Conservation (phyloP, 2,329 filamentous ascomycete species). For the Arthrobotrys musiformis region DNA sequence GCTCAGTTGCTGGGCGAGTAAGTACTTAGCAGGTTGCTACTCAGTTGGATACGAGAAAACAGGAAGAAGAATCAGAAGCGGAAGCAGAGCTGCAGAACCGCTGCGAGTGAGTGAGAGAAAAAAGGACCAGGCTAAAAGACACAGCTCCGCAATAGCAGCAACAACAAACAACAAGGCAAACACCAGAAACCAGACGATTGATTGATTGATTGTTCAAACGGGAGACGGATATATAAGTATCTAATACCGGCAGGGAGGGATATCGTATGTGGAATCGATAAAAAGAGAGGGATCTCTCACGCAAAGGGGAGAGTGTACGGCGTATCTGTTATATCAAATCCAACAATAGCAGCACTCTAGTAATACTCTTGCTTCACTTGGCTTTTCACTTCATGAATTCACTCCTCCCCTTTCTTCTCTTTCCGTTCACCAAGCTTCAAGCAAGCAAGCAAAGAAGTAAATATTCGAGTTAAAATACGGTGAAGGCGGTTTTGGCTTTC, state of each 20-base stretch:
- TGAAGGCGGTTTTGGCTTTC: not conserved
- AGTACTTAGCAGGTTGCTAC: too few species aligned
- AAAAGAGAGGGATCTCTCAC: not conserved
- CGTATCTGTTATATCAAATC: not conserved
- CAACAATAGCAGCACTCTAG: not conserved
- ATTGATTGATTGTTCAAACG: not conserved
- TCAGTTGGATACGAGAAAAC: not conserved
- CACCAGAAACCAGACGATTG: not conserved
- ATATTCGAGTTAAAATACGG: not conserved
- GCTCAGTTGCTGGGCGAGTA: not conserved
- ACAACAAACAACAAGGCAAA: not conserved
- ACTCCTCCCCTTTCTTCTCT: not conserved
- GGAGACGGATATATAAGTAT: too few species aligned
- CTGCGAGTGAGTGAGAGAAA: not conserved
- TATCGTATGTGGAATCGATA: too few species aligned
- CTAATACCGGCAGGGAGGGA: too few species aligned
- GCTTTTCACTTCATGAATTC: not conserved
- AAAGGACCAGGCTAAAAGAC: slow-evolving; percentile 28
- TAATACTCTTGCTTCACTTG: too few species aligned
- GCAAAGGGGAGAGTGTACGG: not conserved
- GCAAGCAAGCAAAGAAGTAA: not conserved
- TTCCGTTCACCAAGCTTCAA: not conserved
- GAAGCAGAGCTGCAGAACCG: not conserved
- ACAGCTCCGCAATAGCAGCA: slow-evolving; percentile 17
- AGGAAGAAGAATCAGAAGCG: not conserved